Base-by-base conservation (phyloP, 768 basidiomycete genomes). In the Termitomyces sp. region DNA sequence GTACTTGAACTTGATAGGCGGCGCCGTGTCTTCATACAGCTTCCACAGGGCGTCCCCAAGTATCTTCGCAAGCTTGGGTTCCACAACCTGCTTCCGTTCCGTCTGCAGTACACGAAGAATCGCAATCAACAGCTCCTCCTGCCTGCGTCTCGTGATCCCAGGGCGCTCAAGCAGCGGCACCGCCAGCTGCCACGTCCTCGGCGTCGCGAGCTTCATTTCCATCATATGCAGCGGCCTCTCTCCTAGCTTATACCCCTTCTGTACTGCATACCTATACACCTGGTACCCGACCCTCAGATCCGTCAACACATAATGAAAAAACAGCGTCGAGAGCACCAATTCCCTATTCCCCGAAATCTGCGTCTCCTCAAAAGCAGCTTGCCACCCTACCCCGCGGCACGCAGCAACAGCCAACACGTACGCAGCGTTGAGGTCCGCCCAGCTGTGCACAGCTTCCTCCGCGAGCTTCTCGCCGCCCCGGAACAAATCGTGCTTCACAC, bases 101-200 rank as follows among this genome's bases (percentile, higher is more conserved):
- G 64, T 54, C 51, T 73, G 73, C 44, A 82, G 69, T 14, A 65
- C 63, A 8, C 69, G 67, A 22, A 81, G 71, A 32, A 82, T 69
- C 6, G 70, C 63, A 16, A 68, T 64, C 26, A 83, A 51, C 6
- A 84, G 58, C 33, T 71, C 64, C 43, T 77, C 76, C 16, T 67
- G 58, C 32, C 74, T 71, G 26, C 64, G 54, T 5, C 53, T 54
- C 5, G 74, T 66, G 46, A 80, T 69, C 0, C 32, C 67, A 5
- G 59, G 43, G 26, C 74, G 60, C 20, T 60, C 58, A 35, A 84
- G 68, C 48, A 82, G 69, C 4, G 59, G 59, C 16, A 75, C 51
- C 4, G 74, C 74, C 44, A 61, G 58, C 32, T 63, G 67, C 69
- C 69, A 66, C 33, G 56, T 62, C 61, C 64, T 69, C 50, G 61